phyloP scores from a whole-genome alignment of 1,284 basidiomycete species.

The Macrocystidia cucumis region DNA sequence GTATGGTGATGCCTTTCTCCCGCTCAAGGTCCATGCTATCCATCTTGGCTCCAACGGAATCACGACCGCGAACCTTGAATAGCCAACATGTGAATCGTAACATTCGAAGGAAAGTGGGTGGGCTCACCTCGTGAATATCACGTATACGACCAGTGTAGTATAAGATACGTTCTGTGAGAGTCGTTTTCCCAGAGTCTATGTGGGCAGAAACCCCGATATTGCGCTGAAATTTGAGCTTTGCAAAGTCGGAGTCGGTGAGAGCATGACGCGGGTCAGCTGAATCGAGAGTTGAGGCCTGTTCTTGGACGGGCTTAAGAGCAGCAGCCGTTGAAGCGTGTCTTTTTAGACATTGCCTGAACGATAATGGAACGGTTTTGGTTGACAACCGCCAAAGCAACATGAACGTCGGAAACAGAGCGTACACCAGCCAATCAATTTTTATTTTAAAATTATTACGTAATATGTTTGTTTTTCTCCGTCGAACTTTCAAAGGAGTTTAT shows the following conservation, averaged over 20 bases:
- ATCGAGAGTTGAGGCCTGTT: constrained; percentile 4
- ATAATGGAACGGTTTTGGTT: too few relatives aligned
- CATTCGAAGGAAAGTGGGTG: constrained; percentile 6
- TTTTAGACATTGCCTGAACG: too few relatives aligned
- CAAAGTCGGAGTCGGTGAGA: constrained; percentile 51
- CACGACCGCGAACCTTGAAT: constrained; percentile 77
- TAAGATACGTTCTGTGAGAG: constrained; percentile 94
- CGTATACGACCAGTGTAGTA: constrained; percentile 96
- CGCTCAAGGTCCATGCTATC: constrained; percentile 99
- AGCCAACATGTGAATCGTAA: constrained; percentile 5
- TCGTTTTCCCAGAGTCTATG: constrained; percentile 98
- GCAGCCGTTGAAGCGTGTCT: constrained; percentile 14
- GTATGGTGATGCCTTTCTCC: constrained; percentile 99
- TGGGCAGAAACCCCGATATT: constrained; percentile 88
- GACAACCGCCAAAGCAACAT: too few relatives aligned
- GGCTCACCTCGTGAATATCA: constrained; percentile 91
- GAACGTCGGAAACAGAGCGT: too few relatives aligned
- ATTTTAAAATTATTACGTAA: too few relatives aligned
- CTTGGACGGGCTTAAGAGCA: constrained; percentile 12
- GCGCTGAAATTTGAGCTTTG: constrained; percentile 56
- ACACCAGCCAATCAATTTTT: too few relatives aligned
- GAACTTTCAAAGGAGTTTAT: too few relatives aligned
- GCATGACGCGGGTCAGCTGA: constrained; percentile 13
- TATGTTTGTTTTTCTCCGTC: too few relatives aligned
- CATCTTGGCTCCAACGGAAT: constrained; percentile 99